phyloP scores from a whole-genome alignment of 2,329 filamentous ascomycete genomes.

The Paraphaeosphaeria sporulosa region DNA sequence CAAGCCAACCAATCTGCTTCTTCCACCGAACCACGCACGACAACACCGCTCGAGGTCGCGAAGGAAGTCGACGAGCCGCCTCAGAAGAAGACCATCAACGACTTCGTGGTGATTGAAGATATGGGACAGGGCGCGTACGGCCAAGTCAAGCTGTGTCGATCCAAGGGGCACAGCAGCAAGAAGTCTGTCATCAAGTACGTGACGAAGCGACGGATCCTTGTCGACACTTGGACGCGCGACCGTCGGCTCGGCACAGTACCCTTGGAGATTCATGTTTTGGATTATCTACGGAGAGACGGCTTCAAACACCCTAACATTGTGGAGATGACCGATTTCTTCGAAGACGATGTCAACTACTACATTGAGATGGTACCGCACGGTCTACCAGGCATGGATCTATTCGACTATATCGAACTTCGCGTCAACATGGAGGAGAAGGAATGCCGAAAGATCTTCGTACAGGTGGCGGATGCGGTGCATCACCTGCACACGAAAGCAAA shows the following conservation, averaged over 20 bases:
- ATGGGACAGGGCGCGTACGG: conserved; percentile 99
- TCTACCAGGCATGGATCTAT: conserved; percentile 95
- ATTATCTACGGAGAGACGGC: conserved; percentile 82
- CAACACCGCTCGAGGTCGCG: conserved; percentile 18
- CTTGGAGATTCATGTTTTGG: conserved; percentile 94
- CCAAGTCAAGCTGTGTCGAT: conserved; percentile 91
- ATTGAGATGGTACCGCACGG: conserved; percentile 98
- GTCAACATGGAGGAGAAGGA: conserved; percentile 96
- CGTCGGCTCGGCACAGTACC: conserved; percentile 92
- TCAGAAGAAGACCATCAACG: conserved; percentile 82
- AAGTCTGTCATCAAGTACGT: conserved; percentile 98
- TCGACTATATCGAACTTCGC: conserved; percentile 97
- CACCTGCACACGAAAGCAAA: conserved; percentile 90
- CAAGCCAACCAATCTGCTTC: conserved; percentile 58
- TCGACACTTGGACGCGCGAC: conserved; percentile 98
- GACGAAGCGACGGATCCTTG: conserved; percentile 93
- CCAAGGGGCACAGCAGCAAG: conserved; percentile 76
- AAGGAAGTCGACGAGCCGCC: conserved; percentile 30
- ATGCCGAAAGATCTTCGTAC: conserved; percentile 92
- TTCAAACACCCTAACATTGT: conserved; percentile 71
- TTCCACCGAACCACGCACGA: conserved; percentile 47
- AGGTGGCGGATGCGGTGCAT: conserved; percentile 87
- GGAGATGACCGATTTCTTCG: conserved; percentile 74
- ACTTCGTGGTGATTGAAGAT: conserved; percentile 93
- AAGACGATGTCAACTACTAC: conserved; percentile 92